phyloP scores from a whole-genome alignment of 306 rosid species.

The Citrullus colocynthis region DNA sequence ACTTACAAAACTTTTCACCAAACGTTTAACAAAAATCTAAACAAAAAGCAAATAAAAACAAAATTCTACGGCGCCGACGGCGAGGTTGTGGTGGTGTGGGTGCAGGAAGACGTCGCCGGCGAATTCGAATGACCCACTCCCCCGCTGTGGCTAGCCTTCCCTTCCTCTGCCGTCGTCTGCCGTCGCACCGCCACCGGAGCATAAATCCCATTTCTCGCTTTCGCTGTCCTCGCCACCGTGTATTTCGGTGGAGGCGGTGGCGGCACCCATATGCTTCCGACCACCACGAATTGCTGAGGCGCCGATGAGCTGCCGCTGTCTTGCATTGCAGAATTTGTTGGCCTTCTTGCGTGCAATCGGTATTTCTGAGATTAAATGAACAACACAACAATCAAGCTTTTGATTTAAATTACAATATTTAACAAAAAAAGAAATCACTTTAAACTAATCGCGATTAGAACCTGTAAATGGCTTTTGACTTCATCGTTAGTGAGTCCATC shows the following conservation, averaged over 20 bases:
- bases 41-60: neutral
- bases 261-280: constrained; percentile 77
- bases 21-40: neutral
- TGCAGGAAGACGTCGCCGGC: neutral
- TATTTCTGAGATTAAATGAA: constrained; percentile 42
- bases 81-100: neutral
- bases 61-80: neutral
- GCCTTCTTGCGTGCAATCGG: constrained; percentile 70
- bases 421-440: no score
- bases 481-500: constrained; percentile 65
- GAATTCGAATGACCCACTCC: neutral
- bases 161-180: neutral
- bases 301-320: constrained; percentile 31
- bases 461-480: constrained; percentile 69
- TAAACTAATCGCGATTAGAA: neutral
- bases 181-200: constrained; percentile 49
- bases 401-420: neutral
- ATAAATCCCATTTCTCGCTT: constrained; percentile 32
- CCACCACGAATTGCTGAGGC: constrained; percentile 52
- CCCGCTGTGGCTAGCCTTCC: neutral
- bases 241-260: constrained; percentile 27
- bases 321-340: constrained; percentile 39
- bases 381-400: neutral
- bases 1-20: neutral
- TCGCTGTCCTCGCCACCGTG: constrained; percentile 19